Base-by-base conservation (phyloP, 192 early-diverging fungal genomes). In the Entomortierella beljakovae region DNA sequence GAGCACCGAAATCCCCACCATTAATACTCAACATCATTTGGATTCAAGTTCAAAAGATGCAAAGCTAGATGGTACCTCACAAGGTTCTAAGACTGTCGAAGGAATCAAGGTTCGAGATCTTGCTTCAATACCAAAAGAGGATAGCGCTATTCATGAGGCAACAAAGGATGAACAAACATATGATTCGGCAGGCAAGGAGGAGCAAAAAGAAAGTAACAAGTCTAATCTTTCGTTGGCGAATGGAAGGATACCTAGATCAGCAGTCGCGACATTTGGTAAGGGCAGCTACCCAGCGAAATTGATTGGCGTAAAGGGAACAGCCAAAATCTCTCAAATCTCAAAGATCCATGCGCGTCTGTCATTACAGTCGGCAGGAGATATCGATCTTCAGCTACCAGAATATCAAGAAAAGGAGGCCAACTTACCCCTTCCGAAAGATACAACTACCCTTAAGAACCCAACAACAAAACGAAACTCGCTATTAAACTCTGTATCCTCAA, bases 241-340 rank as follows among this genome's bases (percentile, higher is more conserved):
- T 37, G 67, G 67, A 23, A 38, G 58, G 32, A 49, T 46, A 10
- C 57, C 63, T 28, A 49, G 55, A 33, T 31, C 50, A 16, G 52
- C 40, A 6, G 43, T 57, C 1, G 42, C 46, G 16, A 31, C 57
- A 1, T 55, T 34, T 33, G 46, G 65, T 42, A 66, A 63, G 53
- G 74, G 57, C 37, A 77, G 63, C 15, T 77, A 77, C n/a, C 74
- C 74, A 7, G 74, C 74, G 5, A 77, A 69, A 20, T 32, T 52
- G 32, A 53, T 42, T 23, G 60, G 60, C 3, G n/a, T 56, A n/a
- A 62, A 31, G 22, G 66, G 48, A 0, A 6, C 40, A 26, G 62
- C 32, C 33, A 69, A 68, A 55, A 46, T 77, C 34, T 50, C 65
- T 3, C 65, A 77, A 16, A 63, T 77, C 34, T 53, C 61, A 42